Evolutionary conservation across 2,329 filamentous ascomycete genomes (phyloP).

Genomic region (Microdochium nivale): DNA sequence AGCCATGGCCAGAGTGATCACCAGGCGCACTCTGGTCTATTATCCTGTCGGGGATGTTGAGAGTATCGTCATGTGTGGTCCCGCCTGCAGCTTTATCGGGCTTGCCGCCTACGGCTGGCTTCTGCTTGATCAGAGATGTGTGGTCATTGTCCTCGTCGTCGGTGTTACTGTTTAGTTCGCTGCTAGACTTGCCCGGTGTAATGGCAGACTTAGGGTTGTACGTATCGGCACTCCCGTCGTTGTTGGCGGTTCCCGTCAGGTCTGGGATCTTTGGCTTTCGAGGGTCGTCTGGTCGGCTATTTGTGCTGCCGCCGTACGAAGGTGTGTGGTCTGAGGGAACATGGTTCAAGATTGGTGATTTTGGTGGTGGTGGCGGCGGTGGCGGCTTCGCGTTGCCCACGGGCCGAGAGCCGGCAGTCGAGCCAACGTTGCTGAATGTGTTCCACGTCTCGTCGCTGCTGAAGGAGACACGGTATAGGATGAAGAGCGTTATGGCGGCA

Average conservation of each 20-base stretch:
- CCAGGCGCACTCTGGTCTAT: not conserved
- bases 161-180: not conserved
- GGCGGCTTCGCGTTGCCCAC: not conserved
- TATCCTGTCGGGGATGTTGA: not conserved
- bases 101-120: not conserved
- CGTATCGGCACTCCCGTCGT: not conserved
- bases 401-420: not conserved
- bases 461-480: not conserved
- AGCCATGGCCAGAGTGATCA: not conserved
- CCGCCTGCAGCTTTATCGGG: not conserved
- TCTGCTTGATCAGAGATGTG: not conserved
- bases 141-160: constrained; percentile 14
- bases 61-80: not conserved
- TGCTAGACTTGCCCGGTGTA: not conserved
- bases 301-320: not conserved
- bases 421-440: not conserved
- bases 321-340: not conserved
- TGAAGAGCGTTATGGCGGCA: not conserved
- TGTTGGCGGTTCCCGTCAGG: not conserved
- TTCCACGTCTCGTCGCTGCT: not conserved
- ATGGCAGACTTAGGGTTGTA: not conserved
- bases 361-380: not conserved
- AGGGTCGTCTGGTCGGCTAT: not conserved
- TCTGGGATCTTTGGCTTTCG: not conserved
- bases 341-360: not conserved